Evolutionary conservation across 2,329 filamentous ascomycete genomes (phyloP).

Genomic region (Hypoxylon sp.): DNA sequence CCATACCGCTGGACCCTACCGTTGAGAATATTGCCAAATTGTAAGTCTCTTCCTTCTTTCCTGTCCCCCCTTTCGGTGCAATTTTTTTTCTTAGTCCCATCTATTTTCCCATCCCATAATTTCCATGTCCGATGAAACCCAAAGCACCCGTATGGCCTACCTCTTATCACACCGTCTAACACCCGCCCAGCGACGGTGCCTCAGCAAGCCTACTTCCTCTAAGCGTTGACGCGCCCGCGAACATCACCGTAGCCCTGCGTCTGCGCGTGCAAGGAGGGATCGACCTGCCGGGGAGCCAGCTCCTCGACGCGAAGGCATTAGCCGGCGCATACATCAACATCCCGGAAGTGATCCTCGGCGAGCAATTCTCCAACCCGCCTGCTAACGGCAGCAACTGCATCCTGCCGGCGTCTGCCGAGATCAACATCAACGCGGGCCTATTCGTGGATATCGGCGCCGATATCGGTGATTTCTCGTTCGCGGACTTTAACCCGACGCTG

Average conservation of each 20-base stretch:
- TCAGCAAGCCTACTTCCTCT: slow-evolving; percentile 47
- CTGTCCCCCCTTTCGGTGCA: not conserved
- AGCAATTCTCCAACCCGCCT: slow-evolving; percentile 25
- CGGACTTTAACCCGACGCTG: slow-evolving; percentile 47
- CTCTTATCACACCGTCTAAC: slow-evolving; percentile 23
- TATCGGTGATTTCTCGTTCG: slow-evolving; percentile 43
- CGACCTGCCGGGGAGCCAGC: slow-evolving; percentile 39
- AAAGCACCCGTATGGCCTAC: not conserved
- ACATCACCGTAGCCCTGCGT: slow-evolving; percentile 47
- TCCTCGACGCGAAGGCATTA: slow-evolving; percentile 46
- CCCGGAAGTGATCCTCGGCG: slow-evolving; percentile 45
- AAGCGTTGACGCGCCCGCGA: slow-evolving; percentile 40
- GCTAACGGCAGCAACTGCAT: slow-evolving; percentile 40
- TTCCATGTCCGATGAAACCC: not conserved
- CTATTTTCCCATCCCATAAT: not conserved
- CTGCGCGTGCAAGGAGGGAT: slow-evolving; percentile 49
- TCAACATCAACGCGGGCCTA: slow-evolving; percentile 53
- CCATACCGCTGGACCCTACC: slow-evolving; percentile 44
- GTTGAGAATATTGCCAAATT: slow-evolving; percentile 47
- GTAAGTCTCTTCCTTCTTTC: slow-evolving; percentile 41
- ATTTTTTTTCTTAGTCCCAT: not conserved
- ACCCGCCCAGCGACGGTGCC: slow-evolving; percentile 43
- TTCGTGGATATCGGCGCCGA: slow-evolving; percentile 51
- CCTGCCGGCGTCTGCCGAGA: slow-evolving; percentile 46
- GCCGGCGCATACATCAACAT: slow-evolving; percentile 50